Evolutionary conservation across 106 monocot species (phyloP), one percentile per base, ranked within the genome.

Genomic region (Allium fistulosum): DNA sequence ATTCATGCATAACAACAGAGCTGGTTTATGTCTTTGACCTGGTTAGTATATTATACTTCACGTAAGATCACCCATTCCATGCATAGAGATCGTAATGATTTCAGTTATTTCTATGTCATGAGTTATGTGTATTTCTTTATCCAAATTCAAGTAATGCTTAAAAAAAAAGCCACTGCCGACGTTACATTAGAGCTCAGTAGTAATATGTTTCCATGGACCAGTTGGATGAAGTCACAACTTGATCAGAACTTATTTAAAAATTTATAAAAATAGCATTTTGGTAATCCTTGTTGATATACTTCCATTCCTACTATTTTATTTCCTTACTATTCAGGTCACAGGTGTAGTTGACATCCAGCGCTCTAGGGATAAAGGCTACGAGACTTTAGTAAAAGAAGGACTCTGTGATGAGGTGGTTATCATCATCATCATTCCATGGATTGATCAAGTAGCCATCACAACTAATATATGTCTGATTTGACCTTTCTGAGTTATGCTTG

Each of bases 351-450:
- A 97, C 76, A 78, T 84, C 57, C 86, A 88, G 59, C 78, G 92
- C 61, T 73, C 68, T 53, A 97, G 84, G 69, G 86, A 86, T 17
- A 97, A 92, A 73, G 92, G 87, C 4, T 97, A 92, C 57, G 97
- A 97, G 52, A 97, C 97, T 57, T 68, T 97, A 66, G 97, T 97
- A 48, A 97, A 87, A 75, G 97, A 92, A 68, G 92, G 88, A 13
- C 68, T 97, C 57, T 97, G 97, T 73, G 92, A 89, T 59, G 97
- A 97, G 88, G 95, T 96, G 67, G 57, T 17, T 51, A 55, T 76
- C 37, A 37, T 37, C 37, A 37, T 37, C 37, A 37, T 37, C 37
- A 37, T 37, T 61, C 2, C 37, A 37, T 37, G 2, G 37, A 5
- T 37, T 37, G 37, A 37, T 37, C 37, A 37, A 37, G 37, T 37